These are phyloP conservation scores for Cucurbitaria berberidis DNA, from an alignment of 2,329 filamentous ascomycete genomes.

Conservation along the genomic window DNA sequence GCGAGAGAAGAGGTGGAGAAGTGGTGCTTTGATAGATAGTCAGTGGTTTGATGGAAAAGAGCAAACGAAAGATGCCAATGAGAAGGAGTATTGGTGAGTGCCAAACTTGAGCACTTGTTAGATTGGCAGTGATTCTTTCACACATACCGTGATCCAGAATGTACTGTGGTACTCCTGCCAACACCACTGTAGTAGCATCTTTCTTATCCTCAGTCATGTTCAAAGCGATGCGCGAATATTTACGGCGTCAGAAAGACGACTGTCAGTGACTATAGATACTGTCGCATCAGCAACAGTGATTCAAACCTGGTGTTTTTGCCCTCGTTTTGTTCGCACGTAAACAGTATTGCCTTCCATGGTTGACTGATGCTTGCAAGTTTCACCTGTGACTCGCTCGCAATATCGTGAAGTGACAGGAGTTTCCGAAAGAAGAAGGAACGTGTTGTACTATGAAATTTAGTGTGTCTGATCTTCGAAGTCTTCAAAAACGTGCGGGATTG, in stretches of 20 bases:
- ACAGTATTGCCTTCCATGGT: not conserved
- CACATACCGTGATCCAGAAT: not conserved
- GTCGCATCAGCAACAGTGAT: not conserved
- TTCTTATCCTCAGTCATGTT: not conserved
- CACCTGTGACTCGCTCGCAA: not conserved
- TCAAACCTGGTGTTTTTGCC: not conserved
- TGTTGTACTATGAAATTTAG: not conserved
- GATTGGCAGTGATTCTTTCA: too few species aligned
- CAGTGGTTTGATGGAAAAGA: too few species aligned
- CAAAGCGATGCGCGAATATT: not conserved
- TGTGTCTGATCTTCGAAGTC: not conserved
- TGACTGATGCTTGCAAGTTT: not conserved
- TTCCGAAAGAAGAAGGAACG: not conserved
- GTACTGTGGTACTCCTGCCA: not conserved
- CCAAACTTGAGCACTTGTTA: too few species aligned
- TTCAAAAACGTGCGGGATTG: not conserved
- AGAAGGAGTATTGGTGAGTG: too few species aligned
- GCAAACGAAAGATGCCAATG: too few species aligned
- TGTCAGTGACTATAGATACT: not conserved
- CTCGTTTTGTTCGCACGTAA: not conserved
- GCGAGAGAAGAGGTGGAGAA: conserved; percentile 48
- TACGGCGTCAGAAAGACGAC: not conserved
- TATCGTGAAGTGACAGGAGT: not conserved
- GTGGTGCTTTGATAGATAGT: too few species aligned
- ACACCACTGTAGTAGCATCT: not conserved